Base-by-base conservation (phyloP, 306 rosid genomes). In the Arachis hypogaea region DNA sequence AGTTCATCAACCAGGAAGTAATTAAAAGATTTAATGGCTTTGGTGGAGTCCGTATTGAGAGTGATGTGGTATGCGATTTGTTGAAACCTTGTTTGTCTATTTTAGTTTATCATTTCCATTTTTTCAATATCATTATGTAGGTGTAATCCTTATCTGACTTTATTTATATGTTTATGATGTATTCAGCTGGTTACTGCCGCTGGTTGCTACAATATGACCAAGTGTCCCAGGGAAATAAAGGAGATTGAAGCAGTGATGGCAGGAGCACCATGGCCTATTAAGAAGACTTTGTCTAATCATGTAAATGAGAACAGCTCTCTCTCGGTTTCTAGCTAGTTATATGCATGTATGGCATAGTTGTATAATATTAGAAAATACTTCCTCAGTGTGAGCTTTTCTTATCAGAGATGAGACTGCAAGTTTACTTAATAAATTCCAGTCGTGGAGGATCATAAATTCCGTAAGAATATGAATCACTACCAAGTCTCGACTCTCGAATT, bases 201-300 rank as follows among this genome's bases (percentile, higher is more conserved):
- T 40, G 96, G 98, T 67, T 90, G 91, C 86, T 87, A 85, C 80
- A 93, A 86, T 75, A 82, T 90, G 98, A 87, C 91, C 18, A 86
- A 82, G n/a, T 87, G 90, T 72, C 98, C 97, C 2, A 85, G 96
- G 38, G 74, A 87, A 74, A 77, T 72, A 69, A 59, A 14, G 70
- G 97, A 93, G 80, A 87, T 93, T 7, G 97, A 93, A 73, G 93
- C 90, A 11, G 96, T 93, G 59, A 93, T 93, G 98, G 89, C 93
- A 1, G 98, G 93, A 11, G 88, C 82, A 59, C 87, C 89, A 6
- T 93, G 98, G 98, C 90, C 96, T 5, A 69, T 58, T 46, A 66
- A 81, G 64, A 75, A 71, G 54, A 68, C 65, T 12, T 62, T 22
- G 28, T 22, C 89, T 69, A 22, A 71, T 11, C 7, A 55, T 18